Base-by-base conservation (phyloP, 768 basidiomycete species). In the Sporobolomyces phaffii region DNA sequence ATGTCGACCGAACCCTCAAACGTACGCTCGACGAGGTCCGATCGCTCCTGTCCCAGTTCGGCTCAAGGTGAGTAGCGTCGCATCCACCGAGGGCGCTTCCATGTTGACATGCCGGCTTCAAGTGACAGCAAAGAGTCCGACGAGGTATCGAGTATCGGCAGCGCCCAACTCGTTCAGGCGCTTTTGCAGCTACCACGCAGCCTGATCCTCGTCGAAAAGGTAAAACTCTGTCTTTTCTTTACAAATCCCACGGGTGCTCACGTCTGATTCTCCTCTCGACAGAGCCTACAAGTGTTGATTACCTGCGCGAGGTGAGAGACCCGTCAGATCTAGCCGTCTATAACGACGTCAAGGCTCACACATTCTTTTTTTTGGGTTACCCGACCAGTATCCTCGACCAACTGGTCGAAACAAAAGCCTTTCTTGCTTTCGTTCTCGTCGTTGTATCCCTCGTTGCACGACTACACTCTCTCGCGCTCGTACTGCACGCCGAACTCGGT, bases 331-430 rank as follows among this genome's bases (percentile, higher is more conserved):
- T n/a, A n/a, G n/a, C n/a, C n/a, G n/a, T n/a, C n/a, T n/a, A n/a
- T n/a, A n/a, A n/a, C n/a, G n/a, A n/a, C n/a, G n/a, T n/a, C n/a
- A n/a, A n/a, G n/a, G n/a, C n/a, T n/a, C n/a, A 28, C 1, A 29
- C 1, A 8, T 20, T 9, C n/a, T n/a, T n/a, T n/a, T n/a, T n/a
- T n/a, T n/a, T n/a, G n/a, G n/a, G n/a, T n/a, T 7, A 24, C 29
- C 14, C 13, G 34, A 11, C n/a, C 65, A 72, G 65, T 36, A 64
- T 68, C 51, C 65, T 72, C 60, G 63, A 72, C 40, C 70, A 68
- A 47, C 60, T 72, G 31, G 31, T 72, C 63, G 48, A 68, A n/a
- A 64, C 70, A 18, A 59, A 60, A 18, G 65, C 65, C 1, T 72
- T 72, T 41, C 62, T 72, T 34, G 59, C 70, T 10, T 68, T 72